Evolutionary conservation across 495 filamentous ascomycete genomes (phyloP).

Genomic region (Parathielavia hyrcaniae): DNA sequence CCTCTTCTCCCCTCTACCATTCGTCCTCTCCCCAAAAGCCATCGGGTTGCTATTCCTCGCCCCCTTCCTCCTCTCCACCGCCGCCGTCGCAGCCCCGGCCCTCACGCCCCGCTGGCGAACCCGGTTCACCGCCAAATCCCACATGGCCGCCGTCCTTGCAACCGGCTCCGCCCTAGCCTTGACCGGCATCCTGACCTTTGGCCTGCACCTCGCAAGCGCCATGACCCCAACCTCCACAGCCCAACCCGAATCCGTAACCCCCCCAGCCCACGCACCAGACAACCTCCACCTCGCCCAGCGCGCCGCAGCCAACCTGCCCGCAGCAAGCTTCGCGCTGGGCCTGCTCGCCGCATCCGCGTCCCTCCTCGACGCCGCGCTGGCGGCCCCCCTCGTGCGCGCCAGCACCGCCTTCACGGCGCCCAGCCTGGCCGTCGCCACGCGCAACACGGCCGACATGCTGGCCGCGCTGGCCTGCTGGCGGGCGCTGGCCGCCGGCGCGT

Average conservation of each 20-base stretch:
- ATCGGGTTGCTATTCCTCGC: slow-evolving; percentile 42
- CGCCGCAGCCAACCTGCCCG: slow-evolving; percentile 36
- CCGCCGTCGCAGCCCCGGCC: slow-evolving; percentile 25
- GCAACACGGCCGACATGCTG: slow-evolving; percentile 41
- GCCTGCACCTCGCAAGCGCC: slow-evolving; percentile 35
- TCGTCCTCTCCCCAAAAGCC: slow-evolving; percentile 33
- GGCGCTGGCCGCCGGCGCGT: slow-evolving; percentile 32
- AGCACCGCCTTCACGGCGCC: slow-evolving; percentile 41
- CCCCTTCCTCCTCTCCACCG: slow-evolving; percentile 36
- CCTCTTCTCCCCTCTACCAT: slow-evolving; percentile 42
- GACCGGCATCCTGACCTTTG: slow-evolving; percentile 38
- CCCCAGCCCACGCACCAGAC: slow-evolving; percentile 24
- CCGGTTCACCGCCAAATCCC: slow-evolving; percentile 26
- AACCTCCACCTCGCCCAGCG: slow-evolving; percentile 27
- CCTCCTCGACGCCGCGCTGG: slow-evolving; percentile 30
- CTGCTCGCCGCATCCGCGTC: slow-evolving; percentile 36
- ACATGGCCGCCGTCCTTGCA: slow-evolving; percentile 30
- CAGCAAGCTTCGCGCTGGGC: slow-evolving; percentile 36
- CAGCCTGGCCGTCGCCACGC: slow-evolving; percentile 35
- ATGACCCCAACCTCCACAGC: slow-evolving; percentile 29
- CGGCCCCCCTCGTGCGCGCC: slow-evolving; percentile 32
- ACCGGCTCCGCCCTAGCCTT: slow-evolving; percentile 34
- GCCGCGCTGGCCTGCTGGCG: slow-evolving; percentile 33
- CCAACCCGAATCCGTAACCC: background rate
- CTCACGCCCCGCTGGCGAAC: slow-evolving; percentile 20